Evolutionary conservation across 176 grass and related monocot genomes (phyloP), one percentile per base, ranked within the genome.

Genomic region (Musa acuminata): DNA sequence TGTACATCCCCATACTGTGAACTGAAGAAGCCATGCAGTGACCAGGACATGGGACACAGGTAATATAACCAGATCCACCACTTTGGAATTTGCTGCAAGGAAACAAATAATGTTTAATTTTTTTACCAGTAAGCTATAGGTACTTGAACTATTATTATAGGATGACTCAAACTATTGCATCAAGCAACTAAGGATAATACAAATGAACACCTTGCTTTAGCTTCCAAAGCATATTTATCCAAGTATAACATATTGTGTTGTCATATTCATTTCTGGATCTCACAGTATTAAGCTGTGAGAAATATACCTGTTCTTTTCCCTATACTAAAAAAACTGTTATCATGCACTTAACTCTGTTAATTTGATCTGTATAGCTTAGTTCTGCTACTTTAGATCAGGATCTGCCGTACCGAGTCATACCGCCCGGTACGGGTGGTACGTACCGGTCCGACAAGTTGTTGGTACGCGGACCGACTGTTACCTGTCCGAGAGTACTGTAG

Each of bases 31-130:
- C 82, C 80, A 74, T 87, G 76, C 16, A 96, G 77, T 7, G 86
- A 75, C 92, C 89, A 96, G 0, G 82, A 76, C 51, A 87, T 16
- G 5, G 89, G 92, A 49, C 76, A 83, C 0, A 69, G 12, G 35
- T 96, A 96, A 65, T 96, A 91, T 25, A 91, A 2, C 92, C 89
- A 96, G 80, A 89, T 81, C 92, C 89, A 96, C 92, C 92, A 96
- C 80, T 75, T 83, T 1, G 92, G 92, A 74, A 96, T 92, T 96
- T 85, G 77, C 89, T 96, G 84, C 82, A 86, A 76, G 75, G 54
- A 78, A 81, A 49, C 10, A 49, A 84, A 49, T 22, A 16, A 57
- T 7, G 19, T 20, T 43, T 13, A 58, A 9, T 17, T 60, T 50
- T 13, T 52, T 14, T 62, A 23, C 19, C 63, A n/a, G 52, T 55